Percentiles rank a stretch among this genome's conserved stretches.
These are phyloP conservation scores for Phialophora chinensis DNA, from an alignment of 2,329 filamentous ascomycete genomes.

Conservation along the genomic window DNA sequence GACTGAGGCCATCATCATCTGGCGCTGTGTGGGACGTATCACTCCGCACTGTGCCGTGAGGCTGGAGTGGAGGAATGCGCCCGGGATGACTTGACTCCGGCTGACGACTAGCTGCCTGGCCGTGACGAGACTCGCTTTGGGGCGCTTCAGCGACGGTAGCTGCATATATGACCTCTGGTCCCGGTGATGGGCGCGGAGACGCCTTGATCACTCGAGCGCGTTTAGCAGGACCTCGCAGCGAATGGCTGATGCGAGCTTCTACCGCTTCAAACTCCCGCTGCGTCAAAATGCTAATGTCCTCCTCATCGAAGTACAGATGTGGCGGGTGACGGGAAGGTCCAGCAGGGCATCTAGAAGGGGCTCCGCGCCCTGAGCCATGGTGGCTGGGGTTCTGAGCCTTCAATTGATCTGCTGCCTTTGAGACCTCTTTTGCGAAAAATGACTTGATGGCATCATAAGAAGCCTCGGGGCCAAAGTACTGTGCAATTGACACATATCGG, in stretches of 20 bases:
- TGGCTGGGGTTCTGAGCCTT: constrained; percentile 13
- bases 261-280: constrained; percentile 20
- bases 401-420: constrained; percentile 23
- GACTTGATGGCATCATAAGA: constrained; percentile 29
- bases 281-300: constrained; percentile 30
- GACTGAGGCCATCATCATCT: not conserved
- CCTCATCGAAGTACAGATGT: constrained; percentile 31
- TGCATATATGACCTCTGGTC: not conserved
- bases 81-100: not conserved
- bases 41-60: not conserved
- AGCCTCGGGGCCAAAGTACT: constrained; percentile 28
- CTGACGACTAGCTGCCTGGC: not conserved
- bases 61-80: not conserved
- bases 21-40: not conserved
- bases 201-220: constrained; percentile 20
- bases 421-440: constrained; percentile 33
- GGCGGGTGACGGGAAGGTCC: constrained; percentile 16
- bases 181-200: not conserved
- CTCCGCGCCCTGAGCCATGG: constrained; percentile 12
- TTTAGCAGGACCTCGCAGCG: constrained; percentile 25
- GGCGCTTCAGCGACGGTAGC: not conserved
- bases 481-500: constrained; percentile 30
- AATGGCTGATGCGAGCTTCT: constrained; percentile 22
- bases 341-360: constrained; percentile 5
- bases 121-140: not conserved